Conservation (phyloP, 768 basidiomycete species). For the Mycena maculata region DNA sequence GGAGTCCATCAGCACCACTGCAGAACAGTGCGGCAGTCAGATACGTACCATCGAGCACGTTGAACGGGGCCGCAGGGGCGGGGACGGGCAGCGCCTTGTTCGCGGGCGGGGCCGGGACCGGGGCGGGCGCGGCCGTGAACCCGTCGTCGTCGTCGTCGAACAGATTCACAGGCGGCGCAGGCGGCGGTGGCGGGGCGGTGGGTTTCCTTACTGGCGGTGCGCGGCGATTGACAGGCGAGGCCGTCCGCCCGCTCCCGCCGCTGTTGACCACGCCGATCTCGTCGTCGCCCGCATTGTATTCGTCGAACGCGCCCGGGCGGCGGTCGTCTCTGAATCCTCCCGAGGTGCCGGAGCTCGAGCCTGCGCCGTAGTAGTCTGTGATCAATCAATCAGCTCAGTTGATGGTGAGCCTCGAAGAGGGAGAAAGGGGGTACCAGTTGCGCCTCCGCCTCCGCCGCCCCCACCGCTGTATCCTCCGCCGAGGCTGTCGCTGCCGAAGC, state of each 20-base stretch:
- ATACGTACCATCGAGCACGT: conserved; percentile 56
- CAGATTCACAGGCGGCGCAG: conserved; percentile 71
- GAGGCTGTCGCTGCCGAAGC: conserved; percentile 53
- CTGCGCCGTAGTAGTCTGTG: conserved; percentile 44
- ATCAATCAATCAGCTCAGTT: conserved; percentile 1
- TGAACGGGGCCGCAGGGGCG: conserved; percentile 36
- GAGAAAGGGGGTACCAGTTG: conserved; percentile 40
- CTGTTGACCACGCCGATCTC: conserved; percentile 57
- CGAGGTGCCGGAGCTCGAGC: conserved; percentile 50
- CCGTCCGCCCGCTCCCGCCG: conserved; percentile 45
- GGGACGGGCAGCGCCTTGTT: conserved; percentile 70
- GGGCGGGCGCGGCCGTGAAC: conserved; percentile 48
- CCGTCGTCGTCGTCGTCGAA: conserved; percentile 79
- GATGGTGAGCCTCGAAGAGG: not conserved
- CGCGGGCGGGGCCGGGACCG: conserved; percentile 44
- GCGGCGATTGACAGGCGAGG: conserved; percentile 50
- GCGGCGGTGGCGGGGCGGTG: conserved; percentile 51
- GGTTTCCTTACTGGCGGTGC: conserved; percentile 48
- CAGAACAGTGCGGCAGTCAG: not conserved
- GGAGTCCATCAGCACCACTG: conserved; percentile 27
- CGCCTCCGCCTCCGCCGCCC: conserved; percentile 54
- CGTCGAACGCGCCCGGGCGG: conserved; percentile 77
- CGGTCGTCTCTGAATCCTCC: conserved; percentile 70
- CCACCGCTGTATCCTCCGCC: conserved; percentile 53
- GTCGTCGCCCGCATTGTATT: conserved; percentile 97